A percentile compares a stretch with the other conserved stretches of the same genome.
Evolutionary conservation across 305 asterid species (phyloP).

Genomic region (Ajuga reptans): DNA sequence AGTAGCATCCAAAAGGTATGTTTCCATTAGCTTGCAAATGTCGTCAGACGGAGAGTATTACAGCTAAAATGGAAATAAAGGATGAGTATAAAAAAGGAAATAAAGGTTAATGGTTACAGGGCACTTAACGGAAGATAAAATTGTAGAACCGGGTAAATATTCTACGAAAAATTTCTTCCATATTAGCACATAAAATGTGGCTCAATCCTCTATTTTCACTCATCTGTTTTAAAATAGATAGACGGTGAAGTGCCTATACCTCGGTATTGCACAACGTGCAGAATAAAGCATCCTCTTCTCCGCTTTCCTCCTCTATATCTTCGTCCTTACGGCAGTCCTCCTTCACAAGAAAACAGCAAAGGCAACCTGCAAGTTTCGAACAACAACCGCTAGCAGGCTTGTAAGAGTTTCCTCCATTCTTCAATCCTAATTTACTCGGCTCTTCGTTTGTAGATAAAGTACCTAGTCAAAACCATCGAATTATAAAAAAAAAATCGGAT

Average conservation of each 20-base stretch:
- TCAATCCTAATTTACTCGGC: slow-evolving; percentile 44
- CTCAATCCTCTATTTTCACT: background rate
- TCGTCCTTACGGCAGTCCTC: slow-evolving; percentile 81
- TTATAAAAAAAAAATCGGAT: slow-evolving; percentile 18
- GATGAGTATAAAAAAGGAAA: background rate
- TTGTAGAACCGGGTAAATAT: background rate
- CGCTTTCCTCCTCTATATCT: slow-evolving; percentile 42
- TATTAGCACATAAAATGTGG: background rate
- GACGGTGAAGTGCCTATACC: slow-evolving; percentile 39
- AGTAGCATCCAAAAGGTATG: background rate
- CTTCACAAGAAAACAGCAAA: slow-evolving; percentile 59
- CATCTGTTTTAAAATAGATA: background rate
- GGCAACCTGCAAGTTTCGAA: slow-evolving; percentile 52
- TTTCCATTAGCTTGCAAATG: background rate
- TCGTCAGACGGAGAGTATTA: background rate
- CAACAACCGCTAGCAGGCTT: slow-evolving; percentile 42
- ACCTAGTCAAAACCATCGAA: slow-evolving; percentile 34
- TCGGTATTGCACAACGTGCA: slow-evolving; percentile 97
- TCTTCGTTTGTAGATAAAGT: slow-evolving; percentile 48
- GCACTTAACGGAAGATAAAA: background rate
- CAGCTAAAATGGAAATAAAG: background rate
- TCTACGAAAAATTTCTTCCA: background rate
- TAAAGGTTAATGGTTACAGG: too few relatives aligned
- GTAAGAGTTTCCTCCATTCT: slow-evolving; percentile 44
- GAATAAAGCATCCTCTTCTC: slow-evolving; percentile 84